Base-by-base conservation (phyloP, 1,284 basidiomycete genomes). In the Sporisorium scitamineum region DNA sequence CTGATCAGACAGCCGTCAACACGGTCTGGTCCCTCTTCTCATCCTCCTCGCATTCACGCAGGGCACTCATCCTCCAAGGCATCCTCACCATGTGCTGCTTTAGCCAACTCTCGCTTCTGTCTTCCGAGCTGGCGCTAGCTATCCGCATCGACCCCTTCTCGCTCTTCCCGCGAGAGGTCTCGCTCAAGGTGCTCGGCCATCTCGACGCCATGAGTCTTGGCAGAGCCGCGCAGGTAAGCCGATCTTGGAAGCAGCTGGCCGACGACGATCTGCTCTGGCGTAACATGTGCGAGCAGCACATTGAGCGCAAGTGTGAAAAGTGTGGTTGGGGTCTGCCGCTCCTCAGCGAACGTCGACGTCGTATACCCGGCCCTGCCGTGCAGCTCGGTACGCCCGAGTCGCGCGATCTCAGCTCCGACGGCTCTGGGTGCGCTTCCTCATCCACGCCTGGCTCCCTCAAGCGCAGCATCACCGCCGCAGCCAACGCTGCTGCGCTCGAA, bases 11-110 rank as follows among this genome's bases (percentile, higher is more conserved):
- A 81, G 91, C 92, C 26, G 92, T 99, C 84, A 98, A 92, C 81
- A 90, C 92, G 8, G 91, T 98, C 70, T 99, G 97, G 97, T 94
- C 95, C 64, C 93, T 92, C 80, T 99, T 99, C 87, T 97, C 94
- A 13, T 94, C 94, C 0, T 97, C 96, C 0, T 91, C 94, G 0
- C 94, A 97, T 81, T 90, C 92, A 11, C 91, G 94, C 37, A 90
- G 96, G 44, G 93, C 93, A 44, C 90, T 99, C 82, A 98, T 99
- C 83, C 91, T 99, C 51, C 94, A 94, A 82, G 96, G 96, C 32
- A 90, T 99, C 67, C 91, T 99, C 79, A 98, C 97, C n/a, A 99
- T 99, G 94, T 99, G 96, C 86, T 99, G 96, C 87, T 98, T 97
- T 88, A 94, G 94, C 42, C 96, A 98, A 83, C 91, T 99, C n/a